Evolutionary conservation across 768 basidiomycete species (phyloP), one percentile per base, ranked within the genome.

Genomic region (Boletus subparvulus): DNA sequence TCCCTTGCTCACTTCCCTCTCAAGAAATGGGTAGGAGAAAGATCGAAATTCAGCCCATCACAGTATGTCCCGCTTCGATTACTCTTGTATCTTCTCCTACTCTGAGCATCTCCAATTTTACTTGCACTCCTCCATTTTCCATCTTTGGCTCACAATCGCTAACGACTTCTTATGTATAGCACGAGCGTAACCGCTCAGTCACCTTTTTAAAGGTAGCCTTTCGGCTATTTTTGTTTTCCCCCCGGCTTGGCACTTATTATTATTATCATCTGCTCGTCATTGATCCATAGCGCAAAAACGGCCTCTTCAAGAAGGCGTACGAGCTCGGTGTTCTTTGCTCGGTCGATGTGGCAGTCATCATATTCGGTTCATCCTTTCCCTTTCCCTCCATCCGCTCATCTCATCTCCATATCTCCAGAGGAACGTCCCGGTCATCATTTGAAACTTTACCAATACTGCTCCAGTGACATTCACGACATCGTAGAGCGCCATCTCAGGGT

Each of bases 261-360:
- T 58, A 61, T 65, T 62, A 54, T 63, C 48, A 51, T 59, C 52
- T 61, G 50, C 52, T 50, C 36, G 50, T 47, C 63, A 61, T 57
- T 51, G 45, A 64, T 58, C 62, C 44, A 47, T 75, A 92, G 91
- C 84, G 91, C 65, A 92, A 92, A 78, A 90, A 90, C 57, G 91
- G 90, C 6, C 84, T 93, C 60, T 92, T 93, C 85, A 92, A 92
- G 74, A 92, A 92, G 68, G 90, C 91, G 0, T 92, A 92, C 67
- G 90, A 92, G 74, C 87, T 93, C 59, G 90, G 90, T n/a, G 90
- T 92, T 4, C 82, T 92, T 41, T 93, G 91, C 70, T 90, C 88
- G 14, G 91, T 92, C 63, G 90, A 92, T 65, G 89, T 93, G 41
- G 88, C 89, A 6, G 90, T 93, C 69, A 88, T 92, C 70, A 90